Evolutionary conservation across 75 land plant genomes (phyloP).

Genomic region (Isoetes taiwanensis): DNA sequence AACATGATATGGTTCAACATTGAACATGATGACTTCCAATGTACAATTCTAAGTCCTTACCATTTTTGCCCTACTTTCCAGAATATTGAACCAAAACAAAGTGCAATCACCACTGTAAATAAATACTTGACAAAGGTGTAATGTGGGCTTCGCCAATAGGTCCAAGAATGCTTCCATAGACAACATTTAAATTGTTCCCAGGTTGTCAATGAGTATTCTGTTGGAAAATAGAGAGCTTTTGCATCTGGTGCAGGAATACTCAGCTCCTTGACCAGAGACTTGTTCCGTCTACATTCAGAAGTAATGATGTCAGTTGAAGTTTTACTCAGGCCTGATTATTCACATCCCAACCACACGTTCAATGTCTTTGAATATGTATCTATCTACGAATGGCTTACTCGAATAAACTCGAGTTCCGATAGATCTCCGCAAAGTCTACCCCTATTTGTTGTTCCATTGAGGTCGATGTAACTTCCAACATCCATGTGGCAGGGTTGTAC

Average conservation of each 20-base stretch:
- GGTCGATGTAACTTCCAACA: conserved; percentile 20
- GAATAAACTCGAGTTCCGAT: conserved; percentile 23
- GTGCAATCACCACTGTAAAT: conserved; percentile 22
- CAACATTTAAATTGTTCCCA: conserved; percentile 19
- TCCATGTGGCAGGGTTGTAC: conserved; percentile 39
- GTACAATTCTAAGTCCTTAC: conserved; percentile 8
- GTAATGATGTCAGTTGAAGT: not conserved
- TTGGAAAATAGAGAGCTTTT: conserved; percentile 21
- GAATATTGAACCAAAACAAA: conserved; percentile 27
- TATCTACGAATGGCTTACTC: conserved; percentile 9
- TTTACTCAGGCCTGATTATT: not conserved
- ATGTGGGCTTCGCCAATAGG: conserved; percentile 37
- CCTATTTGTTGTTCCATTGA: conserved; percentile 21
- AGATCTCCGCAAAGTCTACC: conserved; percentile 20
- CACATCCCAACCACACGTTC: not conserved
- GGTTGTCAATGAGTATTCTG: conserved; percentile 19
- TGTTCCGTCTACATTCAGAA: conserved; percentile 17
- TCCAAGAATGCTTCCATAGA: conserved; percentile 30
- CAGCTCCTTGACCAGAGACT: conserved; percentile 14
- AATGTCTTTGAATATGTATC: not conserved
- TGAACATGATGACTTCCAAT: not conserved
- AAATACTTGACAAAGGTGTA: conserved; percentile 28
- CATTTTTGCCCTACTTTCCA: conserved; percentile 21
- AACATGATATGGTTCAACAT: not conserved
- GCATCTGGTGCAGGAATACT: conserved; percentile 21